These are phyloP conservation scores for Huntiella omanensis DNA, from an alignment of 2,329 filamentous ascomycete genomes.

Conservation along the genomic window DNA sequence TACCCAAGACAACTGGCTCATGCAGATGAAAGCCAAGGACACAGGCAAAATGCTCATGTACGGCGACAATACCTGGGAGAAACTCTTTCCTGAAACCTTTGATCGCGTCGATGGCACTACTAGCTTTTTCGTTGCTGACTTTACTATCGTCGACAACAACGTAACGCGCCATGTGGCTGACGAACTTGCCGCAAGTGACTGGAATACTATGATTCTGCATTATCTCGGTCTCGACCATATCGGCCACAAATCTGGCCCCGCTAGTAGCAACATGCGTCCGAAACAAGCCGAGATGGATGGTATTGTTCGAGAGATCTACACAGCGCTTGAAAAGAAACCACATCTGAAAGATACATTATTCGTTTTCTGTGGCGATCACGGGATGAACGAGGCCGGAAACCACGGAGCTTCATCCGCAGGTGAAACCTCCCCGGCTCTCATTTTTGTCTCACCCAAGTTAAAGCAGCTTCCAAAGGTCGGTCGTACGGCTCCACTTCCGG, in stretches of 20 bases:
- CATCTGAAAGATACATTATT: constrained; percentile 66
- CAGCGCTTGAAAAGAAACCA: constrained; percentile 47
- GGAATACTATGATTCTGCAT: constrained; percentile 86
- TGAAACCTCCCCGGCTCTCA: constrained; percentile 80
- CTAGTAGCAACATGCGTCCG: constrained; percentile 72
- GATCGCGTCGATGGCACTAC: constrained; percentile 77
- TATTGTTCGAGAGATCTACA: constrained; percentile 59
- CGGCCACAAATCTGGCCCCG: constrained; percentile 84
- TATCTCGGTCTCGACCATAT: constrained; percentile 95
- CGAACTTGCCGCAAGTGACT: constrained; percentile 62
- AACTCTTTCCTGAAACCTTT: constrained; percentile 82
- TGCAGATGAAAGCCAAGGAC: constrained; percentile 63
- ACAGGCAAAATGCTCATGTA: constrained; percentile 76
- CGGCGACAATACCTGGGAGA: constrained; percentile 96
- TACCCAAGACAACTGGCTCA: constrained; percentile 86
- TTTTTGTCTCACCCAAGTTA: constrained; percentile 79
- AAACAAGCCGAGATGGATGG: constrained; percentile 91
- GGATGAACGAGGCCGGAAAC: constrained; percentile 98
- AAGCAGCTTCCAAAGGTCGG: constrained; percentile 34
- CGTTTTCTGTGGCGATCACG: constrained; percentile 81
- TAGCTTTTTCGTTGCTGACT: constrained; percentile 97
- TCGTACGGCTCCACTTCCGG: neutral
- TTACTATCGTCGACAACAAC: constrained; percentile 93
- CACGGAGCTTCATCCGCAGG: constrained; percentile 87
- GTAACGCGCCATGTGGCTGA: constrained; percentile 74